Evolutionary conservation across 1,284 basidiomycete genomes (phyloP), one percentile per base, ranked within the genome.

Genomic region (Sanguinoderma infundibulare): DNA sequence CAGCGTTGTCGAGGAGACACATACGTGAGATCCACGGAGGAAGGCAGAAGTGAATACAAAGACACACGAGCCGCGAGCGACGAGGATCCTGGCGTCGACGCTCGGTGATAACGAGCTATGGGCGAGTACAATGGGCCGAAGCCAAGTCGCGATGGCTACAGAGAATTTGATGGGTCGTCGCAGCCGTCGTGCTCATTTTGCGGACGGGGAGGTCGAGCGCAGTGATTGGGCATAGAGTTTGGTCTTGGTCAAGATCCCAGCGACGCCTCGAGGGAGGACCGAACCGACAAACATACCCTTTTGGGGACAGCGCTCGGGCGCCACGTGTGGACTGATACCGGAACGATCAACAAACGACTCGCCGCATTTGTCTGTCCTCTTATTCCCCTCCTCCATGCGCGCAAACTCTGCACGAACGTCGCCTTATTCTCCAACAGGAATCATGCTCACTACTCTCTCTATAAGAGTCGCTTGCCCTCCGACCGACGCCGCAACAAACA

Each of bases 331-430:
- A 47, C 20, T 47, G 26, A 17, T 15, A 24, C 69, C 60, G 15
- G 62, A 63, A 61, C 24, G 38, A 63, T 59, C 54, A n/a, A 74
- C 71, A 74, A 74, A 69, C 72, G 61, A 70, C 49, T 57, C 38
- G 62, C 73, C 73, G 44, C 62, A 70, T 70, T 51, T 59, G 72
- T 70, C 55, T 58, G 55, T 73, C 68, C 69, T 71, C 73, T 74
- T 74, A 72, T 74, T 66, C 71, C 69, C 56, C 50, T 53, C 30
- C 60, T 50, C 69, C 66, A 65, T 67, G 64, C 58, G 62, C 55
- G 30, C 39, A 32, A n/a, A 36, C 55, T 36, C 58, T 53, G 38
- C 51, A 20, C 55, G 40, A 34, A 38, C 40, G 14, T 20, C 56
- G 59, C 69, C 62, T 71, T 73, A 65, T 73, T 50, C 73, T 70